Evolutionary conservation across 352 stramenopile species (phyloP).

Genomic region (Globisporangium nagaii): DNA sequence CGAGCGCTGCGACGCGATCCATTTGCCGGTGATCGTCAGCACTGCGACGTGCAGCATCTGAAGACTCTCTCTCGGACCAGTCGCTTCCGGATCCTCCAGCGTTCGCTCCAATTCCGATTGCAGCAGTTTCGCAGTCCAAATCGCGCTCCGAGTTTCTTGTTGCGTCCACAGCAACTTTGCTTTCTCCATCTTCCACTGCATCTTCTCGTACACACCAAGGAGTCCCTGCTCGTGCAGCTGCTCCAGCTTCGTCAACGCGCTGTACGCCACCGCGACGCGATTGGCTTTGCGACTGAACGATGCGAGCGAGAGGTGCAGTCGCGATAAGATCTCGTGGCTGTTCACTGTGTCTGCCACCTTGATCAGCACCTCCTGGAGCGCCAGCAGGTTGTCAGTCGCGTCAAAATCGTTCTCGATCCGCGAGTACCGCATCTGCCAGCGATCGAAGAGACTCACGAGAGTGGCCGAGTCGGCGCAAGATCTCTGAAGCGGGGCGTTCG

Average conservation of each 20-base stretch:
- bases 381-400: slow-evolving; percentile 45
- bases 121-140: slow-evolving; percentile 64
- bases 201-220: slow-evolving; percentile 32
- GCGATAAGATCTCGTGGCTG: slow-evolving; percentile 22
- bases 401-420: slow-evolving; percentile 56
- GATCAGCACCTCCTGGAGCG: slow-evolving; percentile 57
- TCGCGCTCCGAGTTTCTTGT: slow-evolving; percentile 60
- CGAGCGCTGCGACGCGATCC: slow-evolving; percentile 91
- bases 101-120: slow-evolving; percentile 28
- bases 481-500: neutral
- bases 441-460: slow-evolving; percentile 22
- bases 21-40: slow-evolving; percentile 85
- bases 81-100: slow-evolving; percentile 16
- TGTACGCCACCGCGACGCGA: slow-evolving; percentile 61
- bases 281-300: slow-evolving; percentile 57
- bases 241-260: slow-evolving; percentile 55
- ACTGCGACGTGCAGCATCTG: slow-evolving; percentile 55
- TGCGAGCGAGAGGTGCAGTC: slow-evolving; percentile 52
- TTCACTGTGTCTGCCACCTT: slow-evolving; percentile 27
- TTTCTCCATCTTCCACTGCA: slow-evolving; percentile 71
- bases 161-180: slow-evolving; percentile 79
- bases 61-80: slow-evolving; percentile 17
- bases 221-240: slow-evolving; percentile 30
- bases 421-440: slow-evolving; percentile 34
- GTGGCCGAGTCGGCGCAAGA: neutral